A percentile compares a stretch with the other conserved stretches of the same genome.
Evolutionary conservation across 2,329 filamentous ascomycete species (phyloP).

Genomic region (Epicoccum sorghinum): DNA sequence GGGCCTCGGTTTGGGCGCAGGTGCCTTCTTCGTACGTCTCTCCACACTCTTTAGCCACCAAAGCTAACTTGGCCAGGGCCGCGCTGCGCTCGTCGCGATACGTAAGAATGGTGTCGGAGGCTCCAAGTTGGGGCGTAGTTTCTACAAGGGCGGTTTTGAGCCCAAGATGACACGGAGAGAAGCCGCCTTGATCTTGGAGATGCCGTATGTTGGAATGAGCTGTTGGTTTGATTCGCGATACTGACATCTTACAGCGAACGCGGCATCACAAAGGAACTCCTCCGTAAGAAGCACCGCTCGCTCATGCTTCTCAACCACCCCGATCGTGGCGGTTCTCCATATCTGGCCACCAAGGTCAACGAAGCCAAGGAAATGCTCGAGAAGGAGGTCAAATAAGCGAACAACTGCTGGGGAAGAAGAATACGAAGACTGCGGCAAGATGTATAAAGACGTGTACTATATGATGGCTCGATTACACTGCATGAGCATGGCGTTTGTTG

Average conservation of each 20-base stretch:
- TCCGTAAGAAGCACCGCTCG: conserved; percentile 92
- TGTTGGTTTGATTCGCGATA: neutral
- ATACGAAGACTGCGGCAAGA: neutral
- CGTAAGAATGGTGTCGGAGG: conserved; percentile 74
- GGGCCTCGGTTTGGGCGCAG: conserved; percentile 66
- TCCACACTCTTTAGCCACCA: neutral
- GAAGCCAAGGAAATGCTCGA: conserved; percentile 97
- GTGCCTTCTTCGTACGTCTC: conserved; percentile 66
- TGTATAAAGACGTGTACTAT: conserved; percentile 34
- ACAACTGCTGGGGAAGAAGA: no score
- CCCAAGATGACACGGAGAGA: conserved; percentile 91
- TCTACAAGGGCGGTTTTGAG: conserved; percentile 99
- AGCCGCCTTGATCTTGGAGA: conserved; percentile 85
- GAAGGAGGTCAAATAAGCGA: conserved; percentile 59
- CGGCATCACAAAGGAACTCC: conserved; percentile 85
- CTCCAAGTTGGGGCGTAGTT: conserved; percentile 84
- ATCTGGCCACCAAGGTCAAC: conserved; percentile 96
- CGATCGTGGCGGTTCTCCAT: conserved; percentile 94
- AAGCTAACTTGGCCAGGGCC: conserved; percentile 65
- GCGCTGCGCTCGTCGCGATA: conserved; percentile 88
- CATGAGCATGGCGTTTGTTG: conserved; percentile 32
- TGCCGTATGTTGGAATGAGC: conserved; percentile 68
- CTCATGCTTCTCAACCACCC: conserved; percentile 98
- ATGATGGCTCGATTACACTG: conserved; percentile 24
- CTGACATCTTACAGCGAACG: conserved; percentile 69